Conservation (phyloP, 2,329 filamentous ascomycete genomes). For the Cladophialophora exuberans region DNA sequence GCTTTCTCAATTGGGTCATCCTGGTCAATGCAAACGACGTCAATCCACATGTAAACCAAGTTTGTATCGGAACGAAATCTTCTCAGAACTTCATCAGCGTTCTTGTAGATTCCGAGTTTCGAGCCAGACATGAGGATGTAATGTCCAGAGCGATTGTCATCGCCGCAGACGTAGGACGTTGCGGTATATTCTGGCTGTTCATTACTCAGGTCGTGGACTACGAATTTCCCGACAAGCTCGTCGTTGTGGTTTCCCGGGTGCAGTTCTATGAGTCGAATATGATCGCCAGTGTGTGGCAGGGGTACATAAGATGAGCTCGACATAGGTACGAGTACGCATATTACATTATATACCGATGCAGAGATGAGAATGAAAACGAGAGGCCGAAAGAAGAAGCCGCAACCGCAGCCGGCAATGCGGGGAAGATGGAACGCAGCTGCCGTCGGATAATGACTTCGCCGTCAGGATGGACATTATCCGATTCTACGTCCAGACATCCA, state of each 20-base stretch:
- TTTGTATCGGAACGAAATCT: conserved; percentile 8
- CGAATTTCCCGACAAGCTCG: conserved; percentile 7
- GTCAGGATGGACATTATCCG: too few species aligned
- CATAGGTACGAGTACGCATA: too few species aligned
- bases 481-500: too few species aligned
- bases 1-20: conserved; percentile 17
- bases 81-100: conserved; percentile 17
- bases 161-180: conserved; percentile 19
- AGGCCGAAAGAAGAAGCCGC: too few species aligned
- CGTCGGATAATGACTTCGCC: too few species aligned
- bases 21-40: conserved; percentile 18
- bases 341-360: too few species aligned
- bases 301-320: too few species aligned
- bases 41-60: conserved; percentile 17
- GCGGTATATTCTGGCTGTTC: conserved; percentile 11
- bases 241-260: conserved; percentile 4
- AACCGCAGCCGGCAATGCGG: too few species aligned
- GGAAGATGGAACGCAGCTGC: too few species aligned
- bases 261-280: conserved; percentile 13
- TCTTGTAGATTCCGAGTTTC: conserved; percentile 20
- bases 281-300: conserved; percentile 13
- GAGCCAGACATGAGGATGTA: conserved; percentile 7
- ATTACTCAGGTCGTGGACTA: conserved; percentile 17
- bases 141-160: conserved; percentile 9
- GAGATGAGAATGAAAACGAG: too few species aligned